Percentiles rank a stretch among this genome's conserved stretches.
Conservation (phyloP, 2,329 filamentous ascomycete species). For the Microcyclospora pomicola region DNA sequence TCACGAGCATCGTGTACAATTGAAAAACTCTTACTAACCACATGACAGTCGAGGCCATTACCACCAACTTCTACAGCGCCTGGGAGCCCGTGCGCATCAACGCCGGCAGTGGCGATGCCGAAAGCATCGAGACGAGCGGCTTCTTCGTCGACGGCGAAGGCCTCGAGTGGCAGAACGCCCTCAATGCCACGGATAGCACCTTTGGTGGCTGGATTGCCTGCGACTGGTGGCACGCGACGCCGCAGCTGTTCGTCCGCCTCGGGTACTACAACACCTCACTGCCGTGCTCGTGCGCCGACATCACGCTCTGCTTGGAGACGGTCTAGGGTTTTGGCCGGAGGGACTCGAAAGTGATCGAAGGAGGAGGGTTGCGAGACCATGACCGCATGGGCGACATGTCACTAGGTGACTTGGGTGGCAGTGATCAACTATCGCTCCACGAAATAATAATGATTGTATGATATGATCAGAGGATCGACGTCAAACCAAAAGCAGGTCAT, state of each 20-base stretch:
- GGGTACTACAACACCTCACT: slow-evolving; percentile 10
- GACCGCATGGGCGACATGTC: too few species aligned
- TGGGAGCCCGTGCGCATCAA: slow-evolving; percentile 22
- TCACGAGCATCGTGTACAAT: not conserved
- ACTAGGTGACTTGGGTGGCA: too few species aligned
- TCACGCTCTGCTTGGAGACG: too few species aligned
- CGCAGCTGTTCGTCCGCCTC: slow-evolving; percentile 21
- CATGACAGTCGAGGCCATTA: slow-evolving; percentile 5
- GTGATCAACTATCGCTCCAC: too few species aligned
- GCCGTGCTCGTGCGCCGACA: slow-evolving; percentile 19
- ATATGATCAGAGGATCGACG: too few species aligned
- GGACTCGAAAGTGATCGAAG: too few species aligned
- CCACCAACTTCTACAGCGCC: slow-evolving; percentile 15
- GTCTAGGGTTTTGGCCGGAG: too few species aligned
- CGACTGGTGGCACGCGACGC: slow-evolving; percentile 21
- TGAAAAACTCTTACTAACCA: slow-evolving; percentile 1
- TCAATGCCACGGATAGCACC: slow-evolving; percentile 1
- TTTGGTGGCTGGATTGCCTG: slow-evolving; percentile 22
- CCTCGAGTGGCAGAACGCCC: slow-evolving; percentile 17
- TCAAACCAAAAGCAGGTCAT: too few species aligned
- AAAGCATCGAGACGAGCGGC: slow-evolving; percentile 4
- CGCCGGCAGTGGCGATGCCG: slow-evolving; percentile 9
- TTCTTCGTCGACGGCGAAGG: slow-evolving; percentile 22
- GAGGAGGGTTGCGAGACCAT: too few species aligned
- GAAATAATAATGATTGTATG: too few species aligned